These are phyloP conservation scores for Hydnomerulius pinastri DNA, from an alignment of 768 basidiomycete genomes.

Conservation along the genomic window DNA sequence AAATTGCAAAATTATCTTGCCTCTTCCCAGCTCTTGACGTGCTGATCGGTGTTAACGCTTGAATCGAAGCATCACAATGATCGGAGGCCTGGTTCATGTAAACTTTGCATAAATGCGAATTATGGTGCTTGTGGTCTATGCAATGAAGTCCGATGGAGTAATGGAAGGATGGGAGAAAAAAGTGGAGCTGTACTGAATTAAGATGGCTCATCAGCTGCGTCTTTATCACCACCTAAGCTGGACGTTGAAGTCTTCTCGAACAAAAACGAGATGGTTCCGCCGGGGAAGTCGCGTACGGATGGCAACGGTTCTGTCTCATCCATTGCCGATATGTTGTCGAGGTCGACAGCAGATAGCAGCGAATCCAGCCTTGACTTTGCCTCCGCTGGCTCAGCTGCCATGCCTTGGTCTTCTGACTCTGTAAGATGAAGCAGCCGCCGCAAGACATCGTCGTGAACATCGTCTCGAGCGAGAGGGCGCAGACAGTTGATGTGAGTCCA, in stretches of 20 bases:
- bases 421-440: constrained; percentile 42
- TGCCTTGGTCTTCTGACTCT: constrained; percentile 14
- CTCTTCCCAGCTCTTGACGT: no score
- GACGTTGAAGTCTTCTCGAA: constrained; percentile 60
- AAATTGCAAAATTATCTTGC: no score
- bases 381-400: constrained; percentile 8
- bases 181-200: constrained; percentile 2
- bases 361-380: constrained; percentile 31
- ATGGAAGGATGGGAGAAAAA: background rate
- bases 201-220: background rate
- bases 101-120: background rate
- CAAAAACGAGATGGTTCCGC: constrained; percentile 74
- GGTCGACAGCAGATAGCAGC: constrained; percentile 47
- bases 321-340: constrained; percentile 45
- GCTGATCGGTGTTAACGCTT: no score
- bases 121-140: background rate
- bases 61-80: no score
- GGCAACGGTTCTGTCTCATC: constrained; percentile 34
- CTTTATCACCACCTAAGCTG: constrained; percentile 6
- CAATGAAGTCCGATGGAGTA: background rate
- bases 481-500: constrained; percentile 88
- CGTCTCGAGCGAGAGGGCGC: constrained; percentile 40
- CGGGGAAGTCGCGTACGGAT: constrained; percentile 51
- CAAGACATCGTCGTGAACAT: constrained; percentile 68
- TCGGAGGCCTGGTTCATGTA: no score